These are phyloP conservation scores for Zygotorulaspora danielsina DNA, from an alignment of 805 yeast genomes.

Conservation along the genomic window DNA sequence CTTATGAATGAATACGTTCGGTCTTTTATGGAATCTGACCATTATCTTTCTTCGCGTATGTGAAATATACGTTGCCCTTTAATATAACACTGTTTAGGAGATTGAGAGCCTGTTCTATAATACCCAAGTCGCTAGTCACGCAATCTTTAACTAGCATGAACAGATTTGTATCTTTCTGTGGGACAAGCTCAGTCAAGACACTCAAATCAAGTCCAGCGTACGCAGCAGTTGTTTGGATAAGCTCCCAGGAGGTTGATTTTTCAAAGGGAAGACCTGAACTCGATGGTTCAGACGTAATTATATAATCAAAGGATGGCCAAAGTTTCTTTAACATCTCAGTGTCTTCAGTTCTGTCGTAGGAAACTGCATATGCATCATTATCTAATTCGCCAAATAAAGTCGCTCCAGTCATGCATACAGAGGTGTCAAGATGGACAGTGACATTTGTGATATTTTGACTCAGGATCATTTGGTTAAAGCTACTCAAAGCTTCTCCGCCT, in stretches of 20 bases:
- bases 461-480: conserved; percentile 45
- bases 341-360: conserved; percentile 76
- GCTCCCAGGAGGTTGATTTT: conserved; percentile 41
- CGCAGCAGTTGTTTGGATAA: conserved; percentile 38
- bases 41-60: conserved; percentile 21
- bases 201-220: conserved; percentile 40
- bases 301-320: conserved; percentile 51
- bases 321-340: conserved; percentile 32
- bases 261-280: conserved; percentile 19
- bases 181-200: conserved; percentile 17
- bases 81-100: conserved; percentile 22
- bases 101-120: conserved; percentile 12
- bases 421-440: conserved; percentile 68
- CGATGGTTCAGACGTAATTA: conserved; percentile 39
- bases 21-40: not conserved
- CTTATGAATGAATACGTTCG: conserved; percentile 4
- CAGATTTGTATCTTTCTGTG: conserved; percentile 19
- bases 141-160: conserved; percentile 14
- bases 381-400: conserved; percentile 67
- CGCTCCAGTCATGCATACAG: conserved; percentile 85
- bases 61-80: conserved; percentile 29
- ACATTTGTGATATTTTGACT: conserved; percentile 24
- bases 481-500: conserved; percentile 70
- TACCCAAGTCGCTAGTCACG: conserved; percentile 9
- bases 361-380: conserved; percentile 29